These are phyloP conservation scores for Clavispora carvajalis DNA, from an alignment of 805 yeast species.

Conservation along the genomic window DNA sequence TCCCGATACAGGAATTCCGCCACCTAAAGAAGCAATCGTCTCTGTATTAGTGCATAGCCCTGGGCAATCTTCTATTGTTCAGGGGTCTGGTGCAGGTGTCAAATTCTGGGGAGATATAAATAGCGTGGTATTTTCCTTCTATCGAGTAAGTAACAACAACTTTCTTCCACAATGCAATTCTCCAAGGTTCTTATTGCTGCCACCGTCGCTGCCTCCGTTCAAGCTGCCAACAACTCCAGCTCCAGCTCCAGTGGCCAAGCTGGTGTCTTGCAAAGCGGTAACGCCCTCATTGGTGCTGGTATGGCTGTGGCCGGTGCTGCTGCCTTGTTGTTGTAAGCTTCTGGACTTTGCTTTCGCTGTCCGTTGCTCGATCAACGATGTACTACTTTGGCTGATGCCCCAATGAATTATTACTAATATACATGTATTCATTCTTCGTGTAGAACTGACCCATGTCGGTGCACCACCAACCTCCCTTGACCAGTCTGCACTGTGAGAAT, in stretches of 20 bases:
- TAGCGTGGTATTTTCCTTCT: background rate
- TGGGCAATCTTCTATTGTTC: background rate
- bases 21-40: background rate
- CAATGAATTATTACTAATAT: background rate
- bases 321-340: constrained; percentile 15
- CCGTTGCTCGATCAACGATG: background rate
- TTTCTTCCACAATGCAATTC: constrained; percentile 15
- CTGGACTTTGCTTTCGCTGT: background rate
- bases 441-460: no score
- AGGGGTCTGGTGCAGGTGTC: background rate
- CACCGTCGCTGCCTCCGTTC: constrained; percentile 18
- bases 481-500: no score
- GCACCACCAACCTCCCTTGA: no score
- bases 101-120: background rate
- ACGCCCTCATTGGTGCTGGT: constrained; percentile 15
- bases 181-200: constrained; percentile 16
- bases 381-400: background rate
- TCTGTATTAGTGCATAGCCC: background rate
- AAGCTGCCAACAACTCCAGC: constrained; percentile 17
- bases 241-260: constrained; percentile 11
- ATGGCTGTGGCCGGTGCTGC: constrained; percentile 17
- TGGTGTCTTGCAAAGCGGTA: constrained; percentile 10
- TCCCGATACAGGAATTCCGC: background rate
- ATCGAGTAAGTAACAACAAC: background rate
- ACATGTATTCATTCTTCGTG: background rate